Evolutionary conservation across 164 flowering plant genomes (phyloP), one percentile per base, ranked within the genome.

Genomic region (Cinnamomum chago): DNA sequence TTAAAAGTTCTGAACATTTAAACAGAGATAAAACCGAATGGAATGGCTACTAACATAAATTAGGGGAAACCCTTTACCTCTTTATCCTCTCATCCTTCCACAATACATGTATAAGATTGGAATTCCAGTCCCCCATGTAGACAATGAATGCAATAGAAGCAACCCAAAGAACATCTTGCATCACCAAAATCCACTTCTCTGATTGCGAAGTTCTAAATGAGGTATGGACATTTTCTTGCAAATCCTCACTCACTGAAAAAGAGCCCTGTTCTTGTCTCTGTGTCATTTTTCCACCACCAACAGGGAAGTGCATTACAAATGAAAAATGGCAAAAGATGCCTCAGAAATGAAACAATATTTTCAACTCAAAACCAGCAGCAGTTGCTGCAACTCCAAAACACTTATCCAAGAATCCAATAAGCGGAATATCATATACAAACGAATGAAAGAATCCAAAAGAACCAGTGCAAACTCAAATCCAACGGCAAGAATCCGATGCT

Each of bases 91-190:
- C 84, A 68, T 92, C 97, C 40, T 83, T 89, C 81, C 85, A 86
- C 75, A 94, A 66, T 52, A 94, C 83, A 78, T 80, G 87, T 24
- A 94, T 77, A 55, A 94, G 72, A 84, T 94, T 94, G 70, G 86
- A 87, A 50, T 83, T 82, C 58, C 88, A 70, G 84, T 94, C 97
- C 47, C 98, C 98, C 76, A 80, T 86, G 78, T 92, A 94, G 58
- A 91, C 55, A 58, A 92, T 85, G 73, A 92, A 91, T 50, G 79
- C 76, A 0, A 97, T 89, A 0, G 97, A 94, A 33, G 86, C 93
- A 79, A 94, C 82, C 98, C 98, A 92, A 71, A 94, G 87, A 65
- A 83, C 73, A 83, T 90, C 87, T 83, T 92, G 96, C 76, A 89
- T 15, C 73, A 86, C 75, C 79, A 90, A 94, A 75, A 80, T 66